Conservation (phyloP, 2,329 filamentous ascomycete genomes). For the Fusarium duplospermum region DNA sequence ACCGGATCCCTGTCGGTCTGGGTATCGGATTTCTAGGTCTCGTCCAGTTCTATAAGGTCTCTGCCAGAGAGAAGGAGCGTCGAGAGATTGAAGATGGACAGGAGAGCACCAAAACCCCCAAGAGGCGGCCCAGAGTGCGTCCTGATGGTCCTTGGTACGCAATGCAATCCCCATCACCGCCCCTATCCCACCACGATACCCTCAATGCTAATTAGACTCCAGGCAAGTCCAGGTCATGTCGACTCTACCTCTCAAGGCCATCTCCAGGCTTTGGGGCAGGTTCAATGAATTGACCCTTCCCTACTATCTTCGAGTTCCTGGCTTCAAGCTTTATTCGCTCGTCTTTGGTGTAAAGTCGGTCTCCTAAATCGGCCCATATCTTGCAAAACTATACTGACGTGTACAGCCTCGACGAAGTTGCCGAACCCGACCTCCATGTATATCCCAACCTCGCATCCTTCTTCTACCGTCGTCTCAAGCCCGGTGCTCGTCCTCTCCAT, state of each 20-base stretch:
- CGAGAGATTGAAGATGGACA: constrained; percentile 57
- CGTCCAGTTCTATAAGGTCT: constrained; percentile 85
- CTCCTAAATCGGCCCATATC: not conserved
- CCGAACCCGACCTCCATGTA: constrained; percentile 86
- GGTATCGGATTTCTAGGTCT: constrained; percentile 87
- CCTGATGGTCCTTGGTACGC: constrained; percentile 85
- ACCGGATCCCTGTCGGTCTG: constrained; percentile 87
- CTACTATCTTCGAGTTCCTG: constrained; percentile 87
- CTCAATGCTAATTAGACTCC: constrained; percentile 27
- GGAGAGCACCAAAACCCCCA: constrained; percentile 57
- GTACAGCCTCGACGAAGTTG: constrained; percentile 82
- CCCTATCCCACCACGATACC: constrained; percentile 16
- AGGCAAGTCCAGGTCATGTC: constrained; percentile 94
- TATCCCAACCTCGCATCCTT: constrained; percentile 96
- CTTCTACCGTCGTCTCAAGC: constrained; percentile 96
- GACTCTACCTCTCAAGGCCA: constrained; percentile 88
- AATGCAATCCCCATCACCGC: constrained; percentile 21
- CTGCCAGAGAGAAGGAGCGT: constrained; percentile 65
- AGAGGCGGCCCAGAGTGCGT: constrained; percentile 71
- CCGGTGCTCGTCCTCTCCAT: constrained; percentile 86
- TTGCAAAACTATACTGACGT: constrained; percentile 36
- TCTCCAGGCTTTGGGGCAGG: constrained; percentile 88
- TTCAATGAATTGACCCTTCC: constrained; percentile 93
- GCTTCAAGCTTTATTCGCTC: constrained; percentile 91
- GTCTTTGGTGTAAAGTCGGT: constrained; percentile 85